These are phyloP conservation scores for Geum urbanum DNA, from an alignment of 306 rosid genomes.

Conservation along the genomic window DNA sequence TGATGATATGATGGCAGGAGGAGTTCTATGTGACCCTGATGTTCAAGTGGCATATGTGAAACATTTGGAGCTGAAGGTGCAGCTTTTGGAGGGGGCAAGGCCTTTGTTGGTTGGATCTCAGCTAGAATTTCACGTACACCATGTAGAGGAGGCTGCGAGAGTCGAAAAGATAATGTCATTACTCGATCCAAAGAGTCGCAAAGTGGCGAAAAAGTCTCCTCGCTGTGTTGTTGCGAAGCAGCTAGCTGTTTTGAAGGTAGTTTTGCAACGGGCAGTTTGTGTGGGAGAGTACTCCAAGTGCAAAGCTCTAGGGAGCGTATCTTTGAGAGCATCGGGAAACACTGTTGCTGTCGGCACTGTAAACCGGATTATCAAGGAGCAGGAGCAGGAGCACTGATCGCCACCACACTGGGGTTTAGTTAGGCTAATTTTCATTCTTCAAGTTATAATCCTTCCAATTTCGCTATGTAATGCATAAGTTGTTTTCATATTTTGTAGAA, in stretches of 20 bases:
- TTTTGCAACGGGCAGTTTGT: constrained; percentile 65
- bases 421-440: constrained; percentile 16
- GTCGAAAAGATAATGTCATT: constrained; percentile 56
- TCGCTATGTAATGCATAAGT: too few species aligned
- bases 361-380: constrained; percentile 55
- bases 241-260: constrained; percentile 80
- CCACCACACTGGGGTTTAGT: too few species aligned
- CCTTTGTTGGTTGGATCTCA: constrained; percentile 78
- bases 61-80: constrained; percentile 78
- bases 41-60: constrained; percentile 63
- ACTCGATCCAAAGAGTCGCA: constrained; percentile 79
- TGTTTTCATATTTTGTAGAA: too few species aligned
- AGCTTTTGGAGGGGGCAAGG: constrained; percentile 66
- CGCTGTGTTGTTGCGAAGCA: constrained; percentile 82
- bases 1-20: constrained; percentile 78
- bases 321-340: constrained; percentile 73
- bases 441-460: too few species aligned
- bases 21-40: constrained; percentile 86
- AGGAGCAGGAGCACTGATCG: constrained; percentile 18
- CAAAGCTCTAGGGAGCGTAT: constrained; percentile 82
- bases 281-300: constrained; percentile 64
- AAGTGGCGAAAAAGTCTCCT: constrained; percentile 74
- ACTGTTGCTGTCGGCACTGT: constrained; percentile 85
- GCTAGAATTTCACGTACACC: constrained; percentile 92
- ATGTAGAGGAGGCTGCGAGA: constrained; percentile 70